These are phyloP conservation scores for Acacia concinna DNA, from an alignment of 331 rosid species.

Conservation along the genomic window DNA sequence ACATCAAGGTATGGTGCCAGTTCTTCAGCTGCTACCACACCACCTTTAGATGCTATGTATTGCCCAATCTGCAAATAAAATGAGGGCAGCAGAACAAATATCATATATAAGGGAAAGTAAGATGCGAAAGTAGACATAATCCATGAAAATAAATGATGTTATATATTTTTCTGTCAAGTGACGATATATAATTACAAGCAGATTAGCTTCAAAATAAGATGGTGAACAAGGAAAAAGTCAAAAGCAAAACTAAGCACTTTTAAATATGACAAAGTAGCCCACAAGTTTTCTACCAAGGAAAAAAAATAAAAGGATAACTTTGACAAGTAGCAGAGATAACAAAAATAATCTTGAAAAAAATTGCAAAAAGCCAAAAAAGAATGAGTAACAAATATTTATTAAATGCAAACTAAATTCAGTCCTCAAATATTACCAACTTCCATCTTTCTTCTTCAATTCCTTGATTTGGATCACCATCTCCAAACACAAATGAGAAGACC, in stretches of 20 bases:
- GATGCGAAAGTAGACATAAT: slow-evolving; percentile 18
- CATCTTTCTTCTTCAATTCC: slow-evolving; percentile 99
- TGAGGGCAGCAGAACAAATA: slow-evolving; percentile 24
- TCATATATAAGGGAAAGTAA: slow-evolving; percentile 7
- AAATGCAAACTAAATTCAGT: slow-evolving; percentile 82
- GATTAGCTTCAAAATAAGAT: background rate
- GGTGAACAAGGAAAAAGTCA: background rate
- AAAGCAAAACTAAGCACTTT: background rate
- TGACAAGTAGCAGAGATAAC: slow-evolving; percentile 2
- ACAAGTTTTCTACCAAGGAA: background rate
- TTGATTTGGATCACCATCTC: slow-evolving; percentile 99
- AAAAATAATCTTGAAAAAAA: background rate
- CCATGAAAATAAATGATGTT: background rate
- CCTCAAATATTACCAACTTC: slow-evolving; percentile 99
- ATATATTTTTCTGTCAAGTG: no score
- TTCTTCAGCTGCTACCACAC: slow-evolving; percentile 96
- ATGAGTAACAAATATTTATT: background rate
- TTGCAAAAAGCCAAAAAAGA: background rate
- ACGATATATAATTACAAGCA: background rate
- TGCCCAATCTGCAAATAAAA: slow-evolving; percentile 80
- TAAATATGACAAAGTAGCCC: background rate
- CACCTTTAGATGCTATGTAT: slow-evolving; percentile 89
- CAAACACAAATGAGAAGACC: slow-evolving; percentile 97
- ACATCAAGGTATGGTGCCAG: slow-evolving; percentile 92
- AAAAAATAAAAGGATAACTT: background rate